These are phyloP conservation scores for Cylindrotheca fusiformis DNA, from an alignment of 108 stramenopile genomes.

Conservation along the genomic window DNA sequence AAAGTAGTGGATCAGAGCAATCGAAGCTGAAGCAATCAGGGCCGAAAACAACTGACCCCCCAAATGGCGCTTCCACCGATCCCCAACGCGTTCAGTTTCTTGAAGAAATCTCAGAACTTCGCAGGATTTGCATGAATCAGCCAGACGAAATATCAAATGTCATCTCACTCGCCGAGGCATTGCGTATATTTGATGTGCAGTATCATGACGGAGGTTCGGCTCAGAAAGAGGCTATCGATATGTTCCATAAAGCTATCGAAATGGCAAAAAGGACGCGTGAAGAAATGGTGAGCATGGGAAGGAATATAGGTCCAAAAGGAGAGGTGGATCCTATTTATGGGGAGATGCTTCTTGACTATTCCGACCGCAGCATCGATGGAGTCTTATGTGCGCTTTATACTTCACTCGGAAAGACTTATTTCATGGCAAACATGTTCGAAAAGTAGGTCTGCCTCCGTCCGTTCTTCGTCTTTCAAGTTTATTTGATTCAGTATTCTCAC, in stretches of 20 bases:
- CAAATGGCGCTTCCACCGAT: slow-evolving; percentile 14
- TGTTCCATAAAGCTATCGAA: slow-evolving; percentile 45
- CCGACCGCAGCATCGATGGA: slow-evolving; percentile 58
- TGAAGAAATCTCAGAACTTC: slow-evolving; percentile 12
- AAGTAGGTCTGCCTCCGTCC: too few relatives aligned
- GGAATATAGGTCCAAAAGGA: slow-evolving; percentile 8
- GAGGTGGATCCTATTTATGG: slow-evolving; percentile 33
- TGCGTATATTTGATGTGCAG: slow-evolving; percentile 54
- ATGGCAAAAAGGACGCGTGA: slow-evolving; percentile 26
- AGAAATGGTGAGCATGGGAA: slow-evolving; percentile 11
- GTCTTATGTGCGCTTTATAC: slow-evolving; percentile 54
- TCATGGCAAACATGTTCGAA: slow-evolving; percentile 88
- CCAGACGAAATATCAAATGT: too few relatives aligned
- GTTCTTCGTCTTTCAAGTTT: too few relatives aligned
- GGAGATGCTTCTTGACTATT: slow-evolving; percentile 55
- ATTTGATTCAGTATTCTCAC: too few relatives aligned
- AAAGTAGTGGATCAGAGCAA: too few relatives aligned
- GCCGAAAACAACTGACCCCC: not conserved
- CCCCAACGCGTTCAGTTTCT: slow-evolving; percentile 13
- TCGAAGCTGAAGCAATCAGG: too few relatives aligned
- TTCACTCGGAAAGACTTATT: slow-evolving; percentile 59
- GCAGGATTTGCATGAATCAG: slow-evolving; percentile 10
- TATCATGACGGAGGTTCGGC: slow-evolving; percentile 78
- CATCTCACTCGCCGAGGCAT: slow-evolving; percentile 56
- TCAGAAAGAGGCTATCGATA: slow-evolving; percentile 62